Conservation (phyloP, 2,329 filamentous ascomycete genomes). For the Penicillium sumatraense region DNA sequence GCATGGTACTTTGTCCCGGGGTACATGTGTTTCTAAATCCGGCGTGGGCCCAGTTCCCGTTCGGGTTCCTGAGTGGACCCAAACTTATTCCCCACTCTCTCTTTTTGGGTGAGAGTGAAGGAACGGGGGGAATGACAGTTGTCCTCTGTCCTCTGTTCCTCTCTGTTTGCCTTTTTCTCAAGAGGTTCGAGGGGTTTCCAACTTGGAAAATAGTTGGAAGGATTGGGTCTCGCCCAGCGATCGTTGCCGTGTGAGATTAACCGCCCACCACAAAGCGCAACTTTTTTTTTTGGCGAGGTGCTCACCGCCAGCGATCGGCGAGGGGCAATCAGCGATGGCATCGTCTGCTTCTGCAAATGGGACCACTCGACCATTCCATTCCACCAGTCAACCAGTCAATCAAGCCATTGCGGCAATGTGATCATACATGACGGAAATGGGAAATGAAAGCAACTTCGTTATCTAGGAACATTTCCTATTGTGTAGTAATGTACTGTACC, state of each 20-base stretch:
- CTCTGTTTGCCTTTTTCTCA: no score
- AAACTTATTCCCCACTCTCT: background rate
- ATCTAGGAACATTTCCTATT: no score
- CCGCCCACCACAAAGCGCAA: background rate
- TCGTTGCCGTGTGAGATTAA: background rate
- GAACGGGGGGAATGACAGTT: background rate
- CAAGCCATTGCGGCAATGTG: no score
- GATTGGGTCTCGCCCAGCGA: background rate
- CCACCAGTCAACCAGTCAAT: no score
- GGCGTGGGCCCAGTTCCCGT: background rate
- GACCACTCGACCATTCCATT: background rate
- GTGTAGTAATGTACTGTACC: no score
- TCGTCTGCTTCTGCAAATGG: background rate
- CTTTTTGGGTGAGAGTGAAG: no score
- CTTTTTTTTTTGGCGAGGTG: background rate
- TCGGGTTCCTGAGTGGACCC: background rate
- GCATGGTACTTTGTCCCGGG: no score
- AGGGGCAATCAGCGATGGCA: no score
- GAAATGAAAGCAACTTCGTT: no score
- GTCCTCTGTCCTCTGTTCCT: background rate
- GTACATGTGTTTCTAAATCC: background rate
- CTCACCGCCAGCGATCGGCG: constrained; percentile 6
- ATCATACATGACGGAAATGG: no score
- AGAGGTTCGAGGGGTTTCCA: no score
- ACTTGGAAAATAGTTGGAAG: background rate